Base-by-base conservation (phyloP, 306 rosid species). In the Acmispon strigosus region DNA sequence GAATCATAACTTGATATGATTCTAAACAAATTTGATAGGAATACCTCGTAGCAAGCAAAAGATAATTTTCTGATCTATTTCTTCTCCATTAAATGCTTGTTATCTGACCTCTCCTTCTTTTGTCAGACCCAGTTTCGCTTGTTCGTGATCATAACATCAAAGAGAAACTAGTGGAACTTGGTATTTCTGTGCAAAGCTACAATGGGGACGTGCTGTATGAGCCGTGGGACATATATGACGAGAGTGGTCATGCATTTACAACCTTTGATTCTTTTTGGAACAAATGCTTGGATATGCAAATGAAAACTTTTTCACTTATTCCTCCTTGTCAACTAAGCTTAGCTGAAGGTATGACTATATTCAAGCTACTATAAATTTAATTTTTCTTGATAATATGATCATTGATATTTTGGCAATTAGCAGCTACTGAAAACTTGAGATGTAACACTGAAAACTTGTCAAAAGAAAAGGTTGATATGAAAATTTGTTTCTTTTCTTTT, bases 81-180 rank as follows among this genome's bases (percentile, higher is more conserved):
- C 47, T 32, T 36, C 24, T 15, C 24, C 20, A 12, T 19, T 9
- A 11, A 56, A 70, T 70, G 17, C 8, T 10, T 56, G 47, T 17
- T 70, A 27, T 36, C 7, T 56, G 57, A 57, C 49, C n/a, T 16
- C 37, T 44, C 15, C 8, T 66, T 57, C 47, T 36, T 50, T 62
- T 73, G 0, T 2, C 55, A 73, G 77, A 73, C 62, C 70, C 77
- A 3, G 36, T 73, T 50, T 73, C 77, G 0, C 77, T 73, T 50
- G 77, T 73, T 73, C 70, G 77, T 3, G 77, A 73, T 73, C 77
- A 73, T 19, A 41, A 41, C 51, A 62, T 62, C 50, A 62, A 62
- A 41, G 68, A 39, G 41, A 62, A 62, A 41, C 51, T 62, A 41
- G 24, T 19, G 68, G 51, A 62, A 12, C 68, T 11, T 62, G 51